A percentile compares a stretch with the other conserved stretches of the same genome.
Evolutionary conservation across 192 early-diverging fungal species (phyloP).

Genomic region (Umbelopsis sp.): DNA sequence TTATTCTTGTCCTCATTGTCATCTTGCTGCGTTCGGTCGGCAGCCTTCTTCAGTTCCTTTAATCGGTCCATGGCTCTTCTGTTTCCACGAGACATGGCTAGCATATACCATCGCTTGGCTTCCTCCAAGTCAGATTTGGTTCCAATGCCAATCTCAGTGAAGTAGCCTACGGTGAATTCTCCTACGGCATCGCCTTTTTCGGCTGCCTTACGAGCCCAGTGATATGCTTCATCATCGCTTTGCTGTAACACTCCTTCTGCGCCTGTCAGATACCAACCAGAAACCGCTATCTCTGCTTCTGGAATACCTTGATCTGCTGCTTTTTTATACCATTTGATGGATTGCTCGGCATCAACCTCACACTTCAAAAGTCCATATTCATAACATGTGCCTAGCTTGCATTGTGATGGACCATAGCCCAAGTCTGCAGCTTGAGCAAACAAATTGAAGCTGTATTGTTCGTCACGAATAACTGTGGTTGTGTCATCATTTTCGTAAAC

Average conservation of each 20-base stretch:
- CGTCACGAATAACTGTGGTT: slow-evolving; percentile 76
- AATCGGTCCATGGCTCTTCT: slow-evolving; percentile 80
- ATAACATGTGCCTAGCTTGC: slow-evolving; percentile 89
- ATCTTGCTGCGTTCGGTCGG: slow-evolving; percentile 29
- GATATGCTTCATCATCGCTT: slow-evolving; percentile 93
- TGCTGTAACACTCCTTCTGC: slow-evolving; percentile 87
- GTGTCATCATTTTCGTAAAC: slow-evolving; percentile 80
- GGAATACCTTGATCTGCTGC: slow-evolving; percentile 92
- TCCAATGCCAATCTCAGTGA: slow-evolving; percentile 90
- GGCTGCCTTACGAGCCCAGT: slow-evolving; percentile 96
- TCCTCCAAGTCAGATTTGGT: slow-evolving; percentile 77
- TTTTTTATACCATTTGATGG: slow-evolving; percentile 95
- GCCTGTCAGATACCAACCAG: slow-evolving; percentile 96
- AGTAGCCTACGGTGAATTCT: slow-evolving; percentile 97
- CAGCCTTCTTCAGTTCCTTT: slow-evolving; percentile 72
- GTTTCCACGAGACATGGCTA: slow-evolving; percentile 85
- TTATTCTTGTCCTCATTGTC: background rate
- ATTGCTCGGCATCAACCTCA: slow-evolving; percentile 82
- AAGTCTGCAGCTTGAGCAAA: slow-evolving; percentile 92
- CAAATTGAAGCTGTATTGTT: slow-evolving; percentile 84
- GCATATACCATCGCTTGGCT: slow-evolving; percentile 87
- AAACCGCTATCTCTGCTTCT: slow-evolving; percentile 94
- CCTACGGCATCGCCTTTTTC: slow-evolving; percentile 94
- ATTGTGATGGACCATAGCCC: slow-evolving; percentile 92
- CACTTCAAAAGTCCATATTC: slow-evolving; percentile 91